Base-by-base conservation (phyloP, 495 filamentous ascomycete species). In the Usnea hakonensis region DNA sequence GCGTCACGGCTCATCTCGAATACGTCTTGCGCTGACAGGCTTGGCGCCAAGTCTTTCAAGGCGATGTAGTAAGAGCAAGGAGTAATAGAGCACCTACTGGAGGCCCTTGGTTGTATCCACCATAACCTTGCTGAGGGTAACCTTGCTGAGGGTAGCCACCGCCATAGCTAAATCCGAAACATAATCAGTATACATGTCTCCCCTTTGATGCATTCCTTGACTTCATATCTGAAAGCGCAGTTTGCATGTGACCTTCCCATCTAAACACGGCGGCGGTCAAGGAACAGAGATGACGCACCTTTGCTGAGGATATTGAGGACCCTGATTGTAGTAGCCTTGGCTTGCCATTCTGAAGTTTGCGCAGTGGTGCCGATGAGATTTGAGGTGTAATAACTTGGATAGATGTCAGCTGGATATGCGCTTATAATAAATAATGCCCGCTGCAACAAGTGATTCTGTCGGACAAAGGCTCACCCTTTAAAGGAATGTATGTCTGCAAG, bases 271-370 rank as follows among this genome's bases (percentile, higher is more conserved):
- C 36, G 66, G 46, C 64, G 66, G 48, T 61, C 59, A 38, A 61
- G 67, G 52, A 58, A 61, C 14, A 52, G 67, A 50, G 65, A 37
- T 40, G 33, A 55, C 71, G 19, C 65, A 72, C 68, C 69, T 73
- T 62, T 72, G 73, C 57, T 69, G 72, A 37, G 73, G 70, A 53
- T 77, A 76, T 60, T 75, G 74, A 58, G 68, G 68, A 5, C 58
- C 57, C 48, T 70, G 68, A 32, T 72, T 65, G 66, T 80, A 79
- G 67, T 79, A 80, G 38, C 73, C 75, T 68, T 80, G 74, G 68
- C 70, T 75, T 59, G 78, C 70, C 79, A 83, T 83, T 9, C 5
- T 67, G 69, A 28, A 54, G 33, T 40, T 19, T 62, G 19, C n/a
- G 38, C 10, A 1, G 19, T 3, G 36, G 13, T 60, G 17, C 30